These are phyloP conservation scores for Syzygium aqueum DNA, from an alignment of 345 rosid genomes.

Conservation along the genomic window DNA sequence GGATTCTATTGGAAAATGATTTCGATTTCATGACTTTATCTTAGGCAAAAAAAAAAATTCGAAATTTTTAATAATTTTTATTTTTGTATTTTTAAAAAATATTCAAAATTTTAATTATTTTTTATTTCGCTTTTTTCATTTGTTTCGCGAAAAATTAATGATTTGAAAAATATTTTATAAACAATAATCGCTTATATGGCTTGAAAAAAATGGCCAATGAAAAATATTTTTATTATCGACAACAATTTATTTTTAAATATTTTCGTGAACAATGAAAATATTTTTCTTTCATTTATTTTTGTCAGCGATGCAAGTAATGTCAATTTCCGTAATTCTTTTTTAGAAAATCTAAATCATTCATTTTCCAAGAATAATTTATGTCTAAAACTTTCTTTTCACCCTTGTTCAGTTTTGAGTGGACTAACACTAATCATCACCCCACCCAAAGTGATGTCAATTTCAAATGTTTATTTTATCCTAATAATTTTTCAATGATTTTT, in stretches of 20 bases:
- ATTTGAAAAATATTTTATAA: background rate
- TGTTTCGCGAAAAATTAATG: background rate
- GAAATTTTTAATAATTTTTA: too few species aligned
- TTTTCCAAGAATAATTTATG: background rate
- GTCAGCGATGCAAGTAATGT: fast-evolving
- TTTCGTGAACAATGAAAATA: background rate
- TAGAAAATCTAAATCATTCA: background rate
- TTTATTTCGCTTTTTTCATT: too few species aligned
- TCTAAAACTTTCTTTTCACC: background rate
- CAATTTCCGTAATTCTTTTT: background rate
- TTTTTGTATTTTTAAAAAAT: too few species aligned
- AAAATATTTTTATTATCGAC: background rate
- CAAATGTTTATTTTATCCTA: too few species aligned
- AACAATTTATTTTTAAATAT: background rate
- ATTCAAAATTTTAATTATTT: too few species aligned
- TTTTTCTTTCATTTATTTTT: background rate
- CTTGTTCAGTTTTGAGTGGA: background rate
- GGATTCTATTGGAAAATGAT: too few species aligned
- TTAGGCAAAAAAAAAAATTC: too few species aligned
- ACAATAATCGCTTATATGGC: background rate
- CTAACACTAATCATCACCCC: background rate
- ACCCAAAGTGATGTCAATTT: background rate
- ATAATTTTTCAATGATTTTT: background rate
- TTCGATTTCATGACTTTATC: too few species aligned
- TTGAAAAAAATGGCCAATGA: background rate